phyloP scores from a whole-genome alignment of 2,329 filamentous ascomycete genomes.

The Colletotrichum acutatum region DNA sequence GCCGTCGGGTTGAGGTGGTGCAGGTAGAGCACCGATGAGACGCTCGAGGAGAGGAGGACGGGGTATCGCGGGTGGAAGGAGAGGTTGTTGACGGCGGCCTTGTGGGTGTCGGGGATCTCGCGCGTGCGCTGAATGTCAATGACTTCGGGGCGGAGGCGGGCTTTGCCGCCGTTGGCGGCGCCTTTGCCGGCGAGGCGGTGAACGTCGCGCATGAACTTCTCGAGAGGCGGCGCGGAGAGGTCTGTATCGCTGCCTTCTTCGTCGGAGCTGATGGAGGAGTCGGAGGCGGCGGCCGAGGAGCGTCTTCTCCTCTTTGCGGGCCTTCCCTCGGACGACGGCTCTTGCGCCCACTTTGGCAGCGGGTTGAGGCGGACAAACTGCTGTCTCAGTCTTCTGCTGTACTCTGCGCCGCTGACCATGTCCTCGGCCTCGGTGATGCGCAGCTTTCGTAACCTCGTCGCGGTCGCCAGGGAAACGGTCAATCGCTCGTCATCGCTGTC shows the following conservation, averaged over 20 bases:
- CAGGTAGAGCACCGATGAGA: constrained; percentile 85
- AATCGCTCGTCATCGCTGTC: constrained; percentile 96
- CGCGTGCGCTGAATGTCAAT: constrained; percentile 91
- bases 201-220: constrained; percentile 81
- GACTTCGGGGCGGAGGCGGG: constrained; percentile 85
- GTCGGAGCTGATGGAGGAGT: constrained; percentile 42
- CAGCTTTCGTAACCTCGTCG: constrained; percentile 83
- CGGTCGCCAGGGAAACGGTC: constrained; percentile 82
- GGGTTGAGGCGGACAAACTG: constrained; percentile 76
- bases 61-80: constrained; percentile 91
- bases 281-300: constrained; percentile 59
- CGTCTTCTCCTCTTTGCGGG: constrained; percentile 62
- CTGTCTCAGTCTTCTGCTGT: constrained; percentile 80
- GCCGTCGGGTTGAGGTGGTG: constrained; percentile 87
- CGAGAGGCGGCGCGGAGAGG: constrained; percentile 79
- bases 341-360: constrained; percentile 68
- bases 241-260: constrained; percentile 69
- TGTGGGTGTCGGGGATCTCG: constrained; percentile 83
- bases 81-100: constrained; percentile 82
- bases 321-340: constrained; percentile 54
- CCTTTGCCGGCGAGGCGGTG: constrained; percentile 70
- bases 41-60: constrained; percentile 89
- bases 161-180: constrained; percentile 53
- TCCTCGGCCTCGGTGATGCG: constrained; percentile 86
- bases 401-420: constrained; percentile 86